Evolutionary conservation across 345 rosid genomes (phyloP), one percentile per base, ranked within the genome.

Genomic region (Eucalyptus marginata): DNA sequence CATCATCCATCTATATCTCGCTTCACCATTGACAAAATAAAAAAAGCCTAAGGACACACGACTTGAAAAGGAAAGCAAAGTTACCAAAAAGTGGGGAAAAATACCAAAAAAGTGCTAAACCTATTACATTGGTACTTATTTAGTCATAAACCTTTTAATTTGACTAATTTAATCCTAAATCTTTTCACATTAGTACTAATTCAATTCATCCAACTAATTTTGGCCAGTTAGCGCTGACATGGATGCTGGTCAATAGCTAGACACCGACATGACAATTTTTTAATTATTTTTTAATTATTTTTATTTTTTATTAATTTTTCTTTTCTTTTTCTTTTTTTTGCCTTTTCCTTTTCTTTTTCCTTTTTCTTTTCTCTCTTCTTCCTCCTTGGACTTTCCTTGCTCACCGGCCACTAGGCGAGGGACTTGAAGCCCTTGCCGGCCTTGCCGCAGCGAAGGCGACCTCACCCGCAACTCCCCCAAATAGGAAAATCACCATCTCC

Each of bases 101-200:
- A 24, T 52, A 52, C 56, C 4, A 52, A 18, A 52, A 52, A 52
- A 52, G 24, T 52, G 56, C 0, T 17, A 18, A 0, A 52, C 56
- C 0, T 51, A 51, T 52, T 52, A 18, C 24, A 52, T 0, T 52
- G 0, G 1, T 52, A 52, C 0, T 52, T 0, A 52, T 52, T 52
- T 2, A 0, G 2, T 52, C 9, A 17, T 52, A 51, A 51, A 17
- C 4, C 0, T 51, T 51, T 51, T 0, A 0, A 51, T 17, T 51
- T 0, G 22, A 51, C 9, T 0, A 51, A 51, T 51, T 51, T 51
- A 0, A 7, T 51, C 4, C 0, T 17, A 51, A 51, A 51, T 0
- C 0, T 17, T 51, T 51, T 17, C 1, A 51, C 3, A 51, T 51
- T 6, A 17, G 9, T 52, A 52, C 9, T 0, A 51, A 51, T 50